Percentiles rank a stretch among this genome's conserved stretches.
Evolutionary conservation across 164 flowering plant species (phyloP).

Genomic region (Stephania yunnanensis): DNA sequence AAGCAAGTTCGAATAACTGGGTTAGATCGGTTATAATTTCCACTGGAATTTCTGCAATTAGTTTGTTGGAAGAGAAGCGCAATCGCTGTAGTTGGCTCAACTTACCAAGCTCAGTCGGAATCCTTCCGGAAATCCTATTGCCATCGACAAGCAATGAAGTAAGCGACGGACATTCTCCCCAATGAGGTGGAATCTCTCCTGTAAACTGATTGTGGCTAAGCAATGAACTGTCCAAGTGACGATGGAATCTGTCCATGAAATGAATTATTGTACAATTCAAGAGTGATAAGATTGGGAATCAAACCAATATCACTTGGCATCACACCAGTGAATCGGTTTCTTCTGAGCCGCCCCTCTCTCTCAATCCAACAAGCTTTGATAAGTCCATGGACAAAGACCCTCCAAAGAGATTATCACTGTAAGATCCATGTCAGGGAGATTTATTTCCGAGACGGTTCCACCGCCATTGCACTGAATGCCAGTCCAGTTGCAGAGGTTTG

Average conservation of each 20-base stretch:
- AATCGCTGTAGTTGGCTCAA: slow-evolving; percentile 20
- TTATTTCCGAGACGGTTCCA: slow-evolving; percentile 18
- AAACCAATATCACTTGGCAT: slow-evolving; percentile 29
- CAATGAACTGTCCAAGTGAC: slow-evolving; percentile 28
- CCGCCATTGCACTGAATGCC: slow-evolving; percentile 32
- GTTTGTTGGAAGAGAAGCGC: slow-evolving; percentile 27
- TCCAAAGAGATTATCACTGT: slow-evolving; percentile 25
- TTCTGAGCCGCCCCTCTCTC: slow-evolving; percentile 15
- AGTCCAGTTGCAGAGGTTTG: slow-evolving; percentile 36
- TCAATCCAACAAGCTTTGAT: slow-evolving; percentile 20
- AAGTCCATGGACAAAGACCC: slow-evolving; percentile 22
- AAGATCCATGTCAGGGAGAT: slow-evolving; percentile 16
- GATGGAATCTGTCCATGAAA: slow-evolving; percentile 32
- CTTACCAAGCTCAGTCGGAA: slow-evolving; percentile 34
- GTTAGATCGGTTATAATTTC: slow-evolving; percentile 21
- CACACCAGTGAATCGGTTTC: slow-evolving; percentile 17
- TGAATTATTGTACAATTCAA: slow-evolving; percentile 26
- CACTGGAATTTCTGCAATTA: slow-evolving; percentile 39
- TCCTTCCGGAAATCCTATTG: slow-evolving; percentile 30
- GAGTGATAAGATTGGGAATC: slow-evolving; percentile 16
- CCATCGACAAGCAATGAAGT: slow-evolving; percentile 18
- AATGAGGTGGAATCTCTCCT: slow-evolving; percentile 29
- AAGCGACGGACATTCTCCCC: slow-evolving; percentile 28
- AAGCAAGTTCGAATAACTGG: slow-evolving; percentile 23
- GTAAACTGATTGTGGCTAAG: slow-evolving; percentile 24